Conservation (phyloP, 768 basidiomycete genomes). For the Mrakia frigida region DNA sequence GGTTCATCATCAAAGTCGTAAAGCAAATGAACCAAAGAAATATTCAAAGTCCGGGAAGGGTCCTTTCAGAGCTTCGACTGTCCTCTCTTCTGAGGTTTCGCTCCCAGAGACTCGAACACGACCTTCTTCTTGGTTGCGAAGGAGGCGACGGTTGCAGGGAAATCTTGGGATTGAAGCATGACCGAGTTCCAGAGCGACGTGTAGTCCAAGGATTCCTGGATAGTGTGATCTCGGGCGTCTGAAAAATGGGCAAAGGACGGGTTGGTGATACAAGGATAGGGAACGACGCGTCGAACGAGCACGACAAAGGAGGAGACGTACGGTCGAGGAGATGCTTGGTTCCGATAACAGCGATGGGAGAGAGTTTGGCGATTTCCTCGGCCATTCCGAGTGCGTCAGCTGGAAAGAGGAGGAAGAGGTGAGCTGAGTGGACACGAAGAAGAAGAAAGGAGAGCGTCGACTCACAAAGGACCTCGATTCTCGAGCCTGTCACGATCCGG, state of each 20-base stretch:
- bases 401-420: not conserved
- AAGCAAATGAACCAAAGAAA: no score
- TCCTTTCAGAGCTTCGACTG: not conserved
- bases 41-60: no score
- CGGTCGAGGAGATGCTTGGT: constrained; percentile 71
- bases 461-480: constrained; percentile 57
- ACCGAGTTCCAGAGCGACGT: constrained; percentile 56
- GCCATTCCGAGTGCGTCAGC: constrained; percentile 48
- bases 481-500: constrained; percentile 60
- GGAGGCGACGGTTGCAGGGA: constrained; percentile 9
- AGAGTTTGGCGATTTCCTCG: constrained; percentile 58
- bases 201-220: constrained; percentile 55
- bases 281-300: not conserved
- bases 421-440: not conserved
- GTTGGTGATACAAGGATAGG: not conserved
- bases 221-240: constrained; percentile 68
- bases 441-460: not conserved
- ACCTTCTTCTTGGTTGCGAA: constrained; percentile 17
- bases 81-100: not conserved
- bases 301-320: constrained; percentile 22
- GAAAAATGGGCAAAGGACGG: not conserved
- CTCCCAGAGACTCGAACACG: not conserved
- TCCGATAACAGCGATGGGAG: constrained; percentile 68
- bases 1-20: no score
- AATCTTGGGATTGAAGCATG: constrained; percentile 33